A percentile compares a stretch with the other conserved stretches of the same genome.
phyloP scores from a whole-genome alignment of 768 basidiomycete species.

The Tylopilus sp. region DNA sequence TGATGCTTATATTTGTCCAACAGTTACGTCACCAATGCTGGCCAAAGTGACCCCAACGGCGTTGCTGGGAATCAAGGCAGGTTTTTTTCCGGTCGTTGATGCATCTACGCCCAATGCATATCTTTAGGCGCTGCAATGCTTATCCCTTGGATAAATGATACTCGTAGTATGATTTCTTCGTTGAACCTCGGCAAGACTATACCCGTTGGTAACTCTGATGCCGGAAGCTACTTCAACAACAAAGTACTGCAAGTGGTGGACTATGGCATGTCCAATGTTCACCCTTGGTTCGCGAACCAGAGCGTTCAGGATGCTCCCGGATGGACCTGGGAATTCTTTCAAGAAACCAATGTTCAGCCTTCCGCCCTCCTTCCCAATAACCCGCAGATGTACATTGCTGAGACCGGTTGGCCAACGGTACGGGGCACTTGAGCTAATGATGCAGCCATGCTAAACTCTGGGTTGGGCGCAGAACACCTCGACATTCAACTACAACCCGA shows the following conservation, averaged over 20 bases:
- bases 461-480: constrained; percentile 52
- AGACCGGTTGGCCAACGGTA: constrained; percentile 88
- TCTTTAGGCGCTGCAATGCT: constrained; percentile 57
- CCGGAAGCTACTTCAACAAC: constrained; percentile 81
- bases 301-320: constrained; percentile 60
- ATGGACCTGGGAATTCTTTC: constrained; percentile 84
- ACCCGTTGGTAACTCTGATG: constrained; percentile 78
- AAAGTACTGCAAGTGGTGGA: constrained; percentile 59
- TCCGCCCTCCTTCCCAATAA: constrained; percentile 61
- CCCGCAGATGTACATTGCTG: constrained; percentile 87
- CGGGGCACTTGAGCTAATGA: constrained; percentile 12
- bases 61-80: constrained; percentile 46
- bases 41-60: constrained; percentile 52
- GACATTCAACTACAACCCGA: constrained; percentile 48
- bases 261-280: constrained; percentile 87
- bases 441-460: background rate
- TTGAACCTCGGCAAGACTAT: constrained; percentile 60
- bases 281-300: constrained; percentile 91
- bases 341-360: constrained; percentile 54
- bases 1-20: constrained; percentile 2
- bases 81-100: background rate
- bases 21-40: constrained; percentile 57
- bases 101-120: background rate
- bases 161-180: constrained; percentile 48
- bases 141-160: constrained; percentile 64